Evolutionary conservation across 345 rosid genomes (phyloP).

Genomic region (Adansonia digitata): DNA sequence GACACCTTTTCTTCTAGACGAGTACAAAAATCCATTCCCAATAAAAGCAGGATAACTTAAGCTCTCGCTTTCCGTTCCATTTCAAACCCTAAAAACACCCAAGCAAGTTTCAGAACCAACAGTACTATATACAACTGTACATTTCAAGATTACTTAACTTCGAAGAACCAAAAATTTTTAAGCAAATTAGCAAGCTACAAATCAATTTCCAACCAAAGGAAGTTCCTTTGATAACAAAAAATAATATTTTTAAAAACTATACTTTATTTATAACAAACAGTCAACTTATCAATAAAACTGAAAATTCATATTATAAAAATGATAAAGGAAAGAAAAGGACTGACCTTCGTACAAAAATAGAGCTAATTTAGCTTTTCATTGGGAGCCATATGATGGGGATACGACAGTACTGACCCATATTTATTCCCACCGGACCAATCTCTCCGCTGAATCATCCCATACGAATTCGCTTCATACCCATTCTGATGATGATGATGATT

Average conservation of each 20-base stretch:
- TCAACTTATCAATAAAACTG: neutral
- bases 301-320: neutral
- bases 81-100: neutral
- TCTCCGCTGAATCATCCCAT: conserved; percentile 53
- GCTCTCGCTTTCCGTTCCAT: neutral
- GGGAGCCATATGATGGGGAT: conserved; percentile 49
- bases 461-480: conserved; percentile 46
- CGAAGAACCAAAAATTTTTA: neutral
- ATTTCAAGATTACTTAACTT: neutral
- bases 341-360: conserved; percentile 6
- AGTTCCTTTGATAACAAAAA: neutral
- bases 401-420: conserved; percentile 50
- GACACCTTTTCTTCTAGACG: neutral
- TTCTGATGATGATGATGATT: conserved; percentile 31
- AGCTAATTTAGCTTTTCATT: conserved; percentile 42
- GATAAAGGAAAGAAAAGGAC: neutral
- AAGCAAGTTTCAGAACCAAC: neutral
- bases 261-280: neutral
- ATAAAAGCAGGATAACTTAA: neutral
- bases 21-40: neutral
- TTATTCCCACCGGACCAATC: conserved; percentile 52
- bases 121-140: neutral
- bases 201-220: neutral
- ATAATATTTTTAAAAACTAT: neutral
- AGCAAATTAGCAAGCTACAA: neutral